Evolutionary conservation across 129 eudicot genomes (phyloP).

Genomic region (Ambrosia artemisiifolia): DNA sequence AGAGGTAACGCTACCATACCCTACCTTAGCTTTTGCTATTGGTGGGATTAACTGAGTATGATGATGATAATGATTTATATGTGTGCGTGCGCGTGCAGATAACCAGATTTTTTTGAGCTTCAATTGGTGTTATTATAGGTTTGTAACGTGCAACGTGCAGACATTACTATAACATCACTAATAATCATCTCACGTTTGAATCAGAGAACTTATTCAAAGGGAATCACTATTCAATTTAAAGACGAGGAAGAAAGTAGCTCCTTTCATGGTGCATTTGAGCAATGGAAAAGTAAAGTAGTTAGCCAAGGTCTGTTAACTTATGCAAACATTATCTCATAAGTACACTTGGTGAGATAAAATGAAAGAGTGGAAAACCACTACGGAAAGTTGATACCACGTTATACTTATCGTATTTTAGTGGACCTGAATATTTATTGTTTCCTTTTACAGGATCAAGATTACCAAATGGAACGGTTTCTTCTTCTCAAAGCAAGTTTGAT

Average conservation of each 20-base stretch:
- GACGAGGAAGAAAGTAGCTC: constrained; percentile 82
- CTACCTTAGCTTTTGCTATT: too few species aligned
- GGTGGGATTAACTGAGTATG: too few species aligned
- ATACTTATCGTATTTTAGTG: not conserved
- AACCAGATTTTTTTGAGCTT: not conserved
- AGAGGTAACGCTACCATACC: too few species aligned
- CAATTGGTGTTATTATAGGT: not conserved
- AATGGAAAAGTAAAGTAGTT: constrained; percentile 62
- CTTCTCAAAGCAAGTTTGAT: constrained; percentile 78
- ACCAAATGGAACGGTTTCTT: constrained; percentile 52
- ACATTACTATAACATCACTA: constrained; percentile 10
- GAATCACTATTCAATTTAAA: constrained; percentile 67
- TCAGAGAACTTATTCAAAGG: constrained; percentile 77
- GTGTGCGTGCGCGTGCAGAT: not conserved
- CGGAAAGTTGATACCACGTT: not conserved
- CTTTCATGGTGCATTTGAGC: constrained; percentile 87
- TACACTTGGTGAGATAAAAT: not conserved
- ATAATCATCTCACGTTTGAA: constrained; percentile 38
- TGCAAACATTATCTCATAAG: constrained; percentile 9
- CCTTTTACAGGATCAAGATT: constrained; percentile 45
- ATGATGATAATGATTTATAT: too few species aligned
- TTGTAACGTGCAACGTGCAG: not conserved
- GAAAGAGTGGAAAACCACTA: not conserved
- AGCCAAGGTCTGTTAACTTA: constrained; percentile 44
- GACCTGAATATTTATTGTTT: too few species aligned